Percentiles rank a stretch among this genome's conserved stretches.
These are phyloP conservation scores for Kalmanozyma brasiliensis DNA, from an alignment of 1,284 basidiomycete species.

Conservation along the genomic window DNA sequence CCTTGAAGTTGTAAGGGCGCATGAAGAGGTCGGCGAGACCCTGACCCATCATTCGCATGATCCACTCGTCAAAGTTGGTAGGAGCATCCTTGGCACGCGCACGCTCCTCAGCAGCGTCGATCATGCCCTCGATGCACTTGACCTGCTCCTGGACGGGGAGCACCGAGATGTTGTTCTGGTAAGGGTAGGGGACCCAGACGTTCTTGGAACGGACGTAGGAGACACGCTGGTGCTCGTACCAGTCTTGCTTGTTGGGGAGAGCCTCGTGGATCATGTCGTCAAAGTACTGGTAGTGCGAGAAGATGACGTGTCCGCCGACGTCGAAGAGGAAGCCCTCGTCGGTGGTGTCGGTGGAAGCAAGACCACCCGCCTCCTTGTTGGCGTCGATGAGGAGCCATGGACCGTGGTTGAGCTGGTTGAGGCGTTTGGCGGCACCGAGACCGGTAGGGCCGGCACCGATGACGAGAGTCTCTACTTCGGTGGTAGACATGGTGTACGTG, in stretches of 20 bases:
- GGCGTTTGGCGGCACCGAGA: slow-evolving; percentile 72
- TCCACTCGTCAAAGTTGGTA: slow-evolving; percentile 71
- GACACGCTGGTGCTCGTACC: slow-evolving; percentile 72
- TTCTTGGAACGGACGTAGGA: slow-evolving; percentile 71
- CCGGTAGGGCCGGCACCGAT: slow-evolving; percentile 70
- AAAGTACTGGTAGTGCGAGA: slow-evolving; percentile 73
- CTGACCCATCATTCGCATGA: slow-evolving; percentile 71
- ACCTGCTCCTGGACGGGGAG: slow-evolving; percentile 71
- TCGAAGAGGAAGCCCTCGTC: slow-evolving; percentile 72
- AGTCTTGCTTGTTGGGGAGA: slow-evolving; percentile 70
- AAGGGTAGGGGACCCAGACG: slow-evolving; percentile 71
- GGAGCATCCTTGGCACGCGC: slow-evolving; percentile 67
- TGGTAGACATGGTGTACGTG: slow-evolving; percentile 30
- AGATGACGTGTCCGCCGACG: slow-evolving; percentile 73
- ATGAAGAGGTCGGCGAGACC: slow-evolving; percentile 72
- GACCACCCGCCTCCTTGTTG: slow-evolving; percentile 70
- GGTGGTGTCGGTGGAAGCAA: slow-evolving; percentile 71
- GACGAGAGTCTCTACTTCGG: slow-evolving; percentile 65
- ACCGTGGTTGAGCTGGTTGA: slow-evolving; percentile 70
- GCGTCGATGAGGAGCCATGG: slow-evolving; percentile 70
- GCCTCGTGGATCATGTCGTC: slow-evolving; percentile 71
- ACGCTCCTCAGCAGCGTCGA: slow-evolving; percentile 69
- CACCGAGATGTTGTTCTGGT: slow-evolving; percentile 72
- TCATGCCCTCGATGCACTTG: slow-evolving; percentile 72
- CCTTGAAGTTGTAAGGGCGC: slow-evolving; percentile 73